Evolutionary conservation across 176 grass and related monocot species (phyloP), one percentile per base, ranked within the genome.

Genomic region (Aechmea fasciata): DNA sequence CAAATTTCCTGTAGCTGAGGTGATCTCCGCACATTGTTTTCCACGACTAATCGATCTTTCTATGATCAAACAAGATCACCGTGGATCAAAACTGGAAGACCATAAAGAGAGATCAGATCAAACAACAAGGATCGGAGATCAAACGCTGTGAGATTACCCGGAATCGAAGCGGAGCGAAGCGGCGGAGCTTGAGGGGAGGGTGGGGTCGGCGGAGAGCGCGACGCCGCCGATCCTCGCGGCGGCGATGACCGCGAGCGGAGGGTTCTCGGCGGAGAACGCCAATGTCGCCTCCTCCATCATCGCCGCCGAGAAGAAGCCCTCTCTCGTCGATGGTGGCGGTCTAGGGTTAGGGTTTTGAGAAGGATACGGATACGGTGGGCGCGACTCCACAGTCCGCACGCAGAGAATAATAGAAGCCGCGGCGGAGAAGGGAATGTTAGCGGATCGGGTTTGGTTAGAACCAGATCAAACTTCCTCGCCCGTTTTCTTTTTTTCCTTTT

Each of bases 201-300:
- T 82, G 2, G 81, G 72, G 51, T 96, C 88, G 15, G 75, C 66
- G 11, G 85, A 78, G 48, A 96, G 65, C 25, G 71, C 57, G 52
- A 96, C 66, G 50, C 81, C 75, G 51, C 81, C 81, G 57, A 96
- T 70, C 75, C 79, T 91, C n/a, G 88, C 88, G 49, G 85, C 83
- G 15, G 81, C 77, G 13, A 96, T 83, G 64, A 89, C 82, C 50
- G 85, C 77, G 3, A 96, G 81, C 17, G 92, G 92, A 18, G 85
- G 83, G 67, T 33, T 65, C 49, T 96, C 92, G 29, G 72, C 63
- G 47, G 83, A 66, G 73, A 89, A 91, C 13, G 83, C 80, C 64
- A 91, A 18, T 19, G 50, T 71, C 57, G 69, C 67, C 62, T 53
- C 9, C 70, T 85, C 89, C 84, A 86, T 89, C 65, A 53, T 47